A percentile compares a stretch with the other conserved stretches of the same genome.
Evolutionary conservation across 192 early-diverging fungal genomes (phyloP).

Genomic region (Linnemannia hyalina): DNA sequence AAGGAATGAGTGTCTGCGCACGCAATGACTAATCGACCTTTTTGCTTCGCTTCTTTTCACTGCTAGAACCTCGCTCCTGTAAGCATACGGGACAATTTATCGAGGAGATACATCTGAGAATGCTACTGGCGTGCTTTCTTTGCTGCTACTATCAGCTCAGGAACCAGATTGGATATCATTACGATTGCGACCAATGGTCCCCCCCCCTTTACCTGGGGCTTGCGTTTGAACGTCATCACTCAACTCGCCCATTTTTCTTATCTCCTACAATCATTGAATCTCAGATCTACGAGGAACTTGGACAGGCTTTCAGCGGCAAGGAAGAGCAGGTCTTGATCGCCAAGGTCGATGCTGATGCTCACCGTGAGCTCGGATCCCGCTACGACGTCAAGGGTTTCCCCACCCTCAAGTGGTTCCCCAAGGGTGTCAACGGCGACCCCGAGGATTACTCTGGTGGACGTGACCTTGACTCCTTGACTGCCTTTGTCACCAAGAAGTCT

Average conservation of each 20-base stretch:
- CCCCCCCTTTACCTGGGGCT: not conserved
- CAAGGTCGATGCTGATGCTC: slow-evolving; percentile 88
- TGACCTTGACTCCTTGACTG: slow-evolving; percentile 80
- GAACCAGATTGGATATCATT: too few species aligned
- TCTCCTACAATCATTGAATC: not conserved
- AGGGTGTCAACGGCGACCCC: slow-evolving; percentile 76
- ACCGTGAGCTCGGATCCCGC: slow-evolving; percentile 84
- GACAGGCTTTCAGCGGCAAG: slow-evolving; percentile 77
- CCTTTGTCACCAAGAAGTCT: slow-evolving; percentile 87
- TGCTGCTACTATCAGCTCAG: not conserved
- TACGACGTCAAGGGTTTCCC: slow-evolving; percentile 90
- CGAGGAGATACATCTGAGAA: not conserved
- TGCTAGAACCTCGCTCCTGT: slow-evolving; percentile 54
- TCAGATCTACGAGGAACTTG: slow-evolving; percentile 85
- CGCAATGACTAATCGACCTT: slow-evolving; percentile 33
- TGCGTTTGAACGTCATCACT: slow-evolving; percentile 8
- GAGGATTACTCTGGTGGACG: slow-evolving; percentile 89
- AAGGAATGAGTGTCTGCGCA: not conserved
- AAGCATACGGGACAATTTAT: slow-evolving; percentile 2
- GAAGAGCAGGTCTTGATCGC: slow-evolving; percentile 88
- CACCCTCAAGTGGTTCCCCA: slow-evolving; percentile 95
- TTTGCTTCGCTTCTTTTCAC: not conserved
- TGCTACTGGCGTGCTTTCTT: not conserved
- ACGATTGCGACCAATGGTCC: not conserved
- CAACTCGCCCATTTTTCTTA: not conserved